These are phyloP conservation scores for Phoma sp. DNA, from an alignment of 2,329 filamentous ascomycete species.

Conservation along the genomic window DNA sequence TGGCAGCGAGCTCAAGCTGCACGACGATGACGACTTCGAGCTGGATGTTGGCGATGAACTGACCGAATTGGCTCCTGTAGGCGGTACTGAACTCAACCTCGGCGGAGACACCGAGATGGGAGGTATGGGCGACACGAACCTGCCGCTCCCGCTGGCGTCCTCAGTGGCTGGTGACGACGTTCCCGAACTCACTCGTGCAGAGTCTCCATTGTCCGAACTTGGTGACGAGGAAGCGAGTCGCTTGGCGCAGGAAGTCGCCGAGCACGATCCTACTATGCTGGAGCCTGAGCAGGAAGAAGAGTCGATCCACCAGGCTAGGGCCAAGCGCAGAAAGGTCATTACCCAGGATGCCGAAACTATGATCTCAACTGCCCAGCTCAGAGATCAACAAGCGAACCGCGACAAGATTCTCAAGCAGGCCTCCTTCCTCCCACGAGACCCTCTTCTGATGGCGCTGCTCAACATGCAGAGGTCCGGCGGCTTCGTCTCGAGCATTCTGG, in stretches of 20 bases:
- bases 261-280: conserved; percentile 46
- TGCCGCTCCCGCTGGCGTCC: conserved; percentile 13
- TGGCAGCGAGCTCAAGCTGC: conserved; percentile 60
- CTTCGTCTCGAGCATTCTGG: conserved; percentile 87
- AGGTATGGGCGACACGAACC: conserved; percentile 58
- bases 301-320: conserved; percentile 70
- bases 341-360: conserved; percentile 82
- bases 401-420: conserved; percentile 85
- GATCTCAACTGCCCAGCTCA: conserved; percentile 78
- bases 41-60: conserved; percentile 47
- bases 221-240: conserved; percentile 63
- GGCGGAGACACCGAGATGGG: conserved; percentile 55
- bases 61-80: conserved; percentile 29
- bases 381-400: conserved; percentile 83
- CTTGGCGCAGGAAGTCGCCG: conserved; percentile 66
- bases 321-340: conserved; percentile 82
- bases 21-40: conserved; percentile 60
- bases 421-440: conserved; percentile 85
- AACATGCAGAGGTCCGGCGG: conserved; percentile 90
- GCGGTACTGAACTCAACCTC: conserved; percentile 28
- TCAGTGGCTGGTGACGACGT: conserved; percentile 7
- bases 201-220: conserved; percentile 63
- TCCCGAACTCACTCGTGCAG: conserved; percentile 46
- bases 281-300: conserved; percentile 59
- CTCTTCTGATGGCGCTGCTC: conserved; percentile 84